These are phyloP conservation scores for Penicillium maclennaniae DNA, from an alignment of 495 filamentous ascomycete genomes.

Conservation along the genomic window DNA sequence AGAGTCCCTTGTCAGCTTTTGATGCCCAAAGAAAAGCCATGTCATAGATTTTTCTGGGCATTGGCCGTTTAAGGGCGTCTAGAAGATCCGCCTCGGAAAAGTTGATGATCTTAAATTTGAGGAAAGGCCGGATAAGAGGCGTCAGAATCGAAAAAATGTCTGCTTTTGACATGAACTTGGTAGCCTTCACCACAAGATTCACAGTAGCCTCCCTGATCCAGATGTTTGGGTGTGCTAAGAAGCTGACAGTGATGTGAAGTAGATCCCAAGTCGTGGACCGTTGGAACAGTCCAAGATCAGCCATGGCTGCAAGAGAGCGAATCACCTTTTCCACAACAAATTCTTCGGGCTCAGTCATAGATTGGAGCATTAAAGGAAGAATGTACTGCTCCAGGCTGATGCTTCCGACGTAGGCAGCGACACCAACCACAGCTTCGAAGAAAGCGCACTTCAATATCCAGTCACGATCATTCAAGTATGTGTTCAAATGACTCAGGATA, in stretches of 20 bases:
- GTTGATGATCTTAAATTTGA: slow-evolving; percentile 63
- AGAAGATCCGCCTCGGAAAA: slow-evolving; percentile 73
- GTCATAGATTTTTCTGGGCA: slow-evolving; percentile 78
- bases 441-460: slow-evolving; percentile 97
- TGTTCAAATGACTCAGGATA: slow-evolving; percentile 91
- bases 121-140: slow-evolving; percentile 73
- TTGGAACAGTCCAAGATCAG: slow-evolving; percentile 81
- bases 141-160: slow-evolving; percentile 78
- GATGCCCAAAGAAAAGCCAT: slow-evolving; percentile 81
- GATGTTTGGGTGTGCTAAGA: slow-evolving; percentile 87
- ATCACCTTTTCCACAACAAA: slow-evolving; percentile 90
- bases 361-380: slow-evolving; percentile 92
- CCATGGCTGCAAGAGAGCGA: slow-evolving; percentile 84
- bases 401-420: slow-evolving; percentile 84
- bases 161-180: slow-evolving; percentile 72
- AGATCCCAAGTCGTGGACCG: slow-evolving; percentile 82
- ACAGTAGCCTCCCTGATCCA: slow-evolving; percentile 92
- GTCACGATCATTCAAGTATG: slow-evolving; percentile 92
- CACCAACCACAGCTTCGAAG: slow-evolving; percentile 91
- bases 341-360: slow-evolving; percentile 93
- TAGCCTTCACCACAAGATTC: slow-evolving; percentile 73
- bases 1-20: slow-evolving; percentile 71
- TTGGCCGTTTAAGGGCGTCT: slow-evolving; percentile 76
- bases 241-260: slow-evolving; percentile 72
- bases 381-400: slow-evolving; percentile 92